Conservation (phyloP, 2,329 filamentous ascomycete genomes). For the Pestalotiopsis sp. region DNA sequence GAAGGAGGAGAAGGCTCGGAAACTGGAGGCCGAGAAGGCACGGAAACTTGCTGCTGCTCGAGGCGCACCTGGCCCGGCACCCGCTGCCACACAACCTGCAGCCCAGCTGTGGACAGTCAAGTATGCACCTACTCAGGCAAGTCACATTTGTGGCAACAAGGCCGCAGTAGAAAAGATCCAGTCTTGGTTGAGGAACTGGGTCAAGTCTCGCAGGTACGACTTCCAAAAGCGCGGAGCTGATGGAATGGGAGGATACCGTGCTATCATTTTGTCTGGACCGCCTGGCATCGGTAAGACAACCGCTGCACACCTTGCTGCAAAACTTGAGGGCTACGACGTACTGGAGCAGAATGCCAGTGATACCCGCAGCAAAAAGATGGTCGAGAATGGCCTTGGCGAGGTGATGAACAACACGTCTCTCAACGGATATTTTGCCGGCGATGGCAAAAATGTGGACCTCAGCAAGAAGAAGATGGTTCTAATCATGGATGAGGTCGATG, state of each 20-base stretch:
- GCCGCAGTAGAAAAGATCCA: slow-evolving; percentile 86
- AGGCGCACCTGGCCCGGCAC: slow-evolving; percentile 36
- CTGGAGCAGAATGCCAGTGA: slow-evolving; percentile 97
- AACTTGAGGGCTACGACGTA: slow-evolving; percentile 89
- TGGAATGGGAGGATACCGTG: slow-evolving; percentile 79
- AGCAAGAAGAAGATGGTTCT: slow-evolving; percentile 92
- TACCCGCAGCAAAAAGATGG: slow-evolving; percentile 91
- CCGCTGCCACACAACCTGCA: slow-evolving; percentile 46
- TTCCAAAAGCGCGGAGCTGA: slow-evolving; percentile 86
- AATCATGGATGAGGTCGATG: slow-evolving; percentile 99
- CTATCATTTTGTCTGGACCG: slow-evolving; percentile 94
- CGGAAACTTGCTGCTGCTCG: slow-evolving; percentile 53
- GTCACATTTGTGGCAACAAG: slow-evolving; percentile 96
- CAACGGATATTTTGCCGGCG: slow-evolving; percentile 84
- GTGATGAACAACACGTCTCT: slow-evolving; percentile 93
- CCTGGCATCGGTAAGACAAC: slow-evolving; percentile 98
- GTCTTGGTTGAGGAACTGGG: slow-evolving; percentile 83
- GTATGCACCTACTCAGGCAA: slow-evolving; percentile 84
- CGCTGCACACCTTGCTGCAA: slow-evolving; percentile 90
- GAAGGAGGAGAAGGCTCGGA: slow-evolving; percentile 69
- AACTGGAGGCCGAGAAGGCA: slow-evolving; percentile 55
- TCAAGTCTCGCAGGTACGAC: slow-evolving; percentile 73
- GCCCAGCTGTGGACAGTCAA: slow-evolving; percentile 90
- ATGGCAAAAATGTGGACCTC: slow-evolving; percentile 77
- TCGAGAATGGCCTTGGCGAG: slow-evolving; percentile 85